Evolutionary conservation across 2,329 filamentous ascomycete genomes (phyloP).

Genomic region (Colletotrichum costaricense): DNA sequence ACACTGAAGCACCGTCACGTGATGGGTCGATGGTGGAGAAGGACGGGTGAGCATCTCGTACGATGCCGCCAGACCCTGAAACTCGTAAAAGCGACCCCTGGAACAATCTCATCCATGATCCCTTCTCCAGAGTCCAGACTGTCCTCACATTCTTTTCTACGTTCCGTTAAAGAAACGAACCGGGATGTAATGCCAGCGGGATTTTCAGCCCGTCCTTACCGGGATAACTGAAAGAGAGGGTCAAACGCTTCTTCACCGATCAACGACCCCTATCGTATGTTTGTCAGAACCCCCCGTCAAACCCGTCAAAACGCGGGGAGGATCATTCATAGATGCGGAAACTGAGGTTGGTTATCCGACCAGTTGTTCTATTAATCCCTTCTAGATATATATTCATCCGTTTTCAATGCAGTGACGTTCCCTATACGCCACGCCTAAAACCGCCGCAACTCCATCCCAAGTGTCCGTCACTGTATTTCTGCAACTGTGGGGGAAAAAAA

Average conservation of each 20-base stretch:
- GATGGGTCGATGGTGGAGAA: constrained; percentile 30
- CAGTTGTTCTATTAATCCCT: neutral
- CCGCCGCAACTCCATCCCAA: neutral
- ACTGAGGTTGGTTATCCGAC: too few relatives aligned
- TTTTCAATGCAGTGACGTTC: neutral
- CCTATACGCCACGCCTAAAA: constrained; percentile 3
- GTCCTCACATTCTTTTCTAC: neutral
- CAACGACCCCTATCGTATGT: constrained; percentile 10
- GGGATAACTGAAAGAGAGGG: neutral
- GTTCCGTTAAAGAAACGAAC: neutral
- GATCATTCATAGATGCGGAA: too few relatives aligned
- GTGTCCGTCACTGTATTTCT: neutral
- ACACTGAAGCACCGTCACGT: constrained; percentile 4
- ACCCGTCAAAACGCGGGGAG: neutral
- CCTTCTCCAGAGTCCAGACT: neutral
- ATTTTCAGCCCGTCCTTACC: neutral
- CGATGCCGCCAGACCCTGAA: constrained; percentile 33
- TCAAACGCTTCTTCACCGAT: constrained; percentile 9
- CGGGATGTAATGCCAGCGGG: neutral
- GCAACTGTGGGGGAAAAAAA: too few relatives aligned
- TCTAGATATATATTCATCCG: neutral
- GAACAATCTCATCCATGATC: neutral
- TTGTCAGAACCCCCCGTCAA: neutral
- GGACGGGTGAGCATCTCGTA: constrained; percentile 29
- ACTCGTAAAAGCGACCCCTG: constrained; percentile 30